Conservation (phyloP, 1,284 basidiomycete genomes). For the Ceratobasidium sp. region DNA sequence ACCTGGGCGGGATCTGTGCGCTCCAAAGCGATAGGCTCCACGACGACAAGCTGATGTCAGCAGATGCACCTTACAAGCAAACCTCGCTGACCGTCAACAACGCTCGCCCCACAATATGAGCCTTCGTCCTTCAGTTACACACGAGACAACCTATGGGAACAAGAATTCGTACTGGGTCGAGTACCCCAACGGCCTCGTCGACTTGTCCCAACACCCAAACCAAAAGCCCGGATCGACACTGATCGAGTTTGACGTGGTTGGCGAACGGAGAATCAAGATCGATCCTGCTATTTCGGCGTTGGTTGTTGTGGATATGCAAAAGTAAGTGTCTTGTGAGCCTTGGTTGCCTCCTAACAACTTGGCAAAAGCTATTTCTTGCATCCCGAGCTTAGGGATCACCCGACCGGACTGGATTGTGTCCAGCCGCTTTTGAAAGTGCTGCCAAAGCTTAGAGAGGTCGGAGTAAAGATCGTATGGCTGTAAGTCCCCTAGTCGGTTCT, state of each 20-base stretch:
- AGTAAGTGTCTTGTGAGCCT: constrained; percentile 52
- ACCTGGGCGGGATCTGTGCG: no score
- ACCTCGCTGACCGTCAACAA: no score
- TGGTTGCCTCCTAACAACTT: not conserved
- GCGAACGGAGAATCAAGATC: constrained; percentile 59
- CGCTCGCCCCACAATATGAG: no score
- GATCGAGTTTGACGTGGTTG: constrained; percentile 61
- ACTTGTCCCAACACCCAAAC: constrained; percentile 53
- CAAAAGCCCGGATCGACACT: constrained; percentile 50
- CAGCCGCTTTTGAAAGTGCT: constrained; percentile 61
- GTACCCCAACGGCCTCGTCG: constrained; percentile 67
- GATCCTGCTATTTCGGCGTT: constrained; percentile 59
- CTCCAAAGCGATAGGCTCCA: no score
- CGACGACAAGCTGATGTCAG: no score
- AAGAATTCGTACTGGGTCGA: constrained; percentile 65
- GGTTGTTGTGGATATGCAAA: constrained; percentile 75
- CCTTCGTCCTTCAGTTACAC: constrained; percentile 14
- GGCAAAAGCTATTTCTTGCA: constrained; percentile 66
- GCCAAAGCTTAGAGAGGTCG: constrained; percentile 58
- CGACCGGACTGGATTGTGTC: constrained; percentile 64
- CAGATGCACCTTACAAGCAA: no score
- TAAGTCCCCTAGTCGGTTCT: constrained; percentile 48
- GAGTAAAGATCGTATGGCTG: constrained; percentile 71
- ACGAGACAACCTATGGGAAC: constrained; percentile 18
- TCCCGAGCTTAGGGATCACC: constrained; percentile 63